Conservation (phyloP, 2,329 filamentous ascomycete genomes). For the Alternaria ethzedia region DNA sequence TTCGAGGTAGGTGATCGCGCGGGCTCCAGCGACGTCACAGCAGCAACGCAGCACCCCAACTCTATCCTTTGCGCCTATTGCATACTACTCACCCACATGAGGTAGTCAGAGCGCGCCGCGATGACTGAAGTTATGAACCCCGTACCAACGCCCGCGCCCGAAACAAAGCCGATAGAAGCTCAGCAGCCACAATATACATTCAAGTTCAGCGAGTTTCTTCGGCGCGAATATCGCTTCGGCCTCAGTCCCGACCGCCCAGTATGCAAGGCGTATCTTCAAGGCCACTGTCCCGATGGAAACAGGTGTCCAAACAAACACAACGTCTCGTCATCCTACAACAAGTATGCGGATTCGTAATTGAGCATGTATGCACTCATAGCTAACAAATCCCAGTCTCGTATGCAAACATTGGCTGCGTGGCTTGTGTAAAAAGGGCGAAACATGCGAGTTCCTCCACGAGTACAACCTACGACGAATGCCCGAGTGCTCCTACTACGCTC, state of each 20-base stretch:
- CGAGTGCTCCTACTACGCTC: conserved; percentile 94
- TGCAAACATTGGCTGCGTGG: conserved; percentile 99
- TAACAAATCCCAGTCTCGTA: conserved; percentile 66
- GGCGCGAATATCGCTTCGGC: conserved; percentile 81
- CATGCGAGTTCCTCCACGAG: conserved; percentile 97
- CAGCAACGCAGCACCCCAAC: not conserved
- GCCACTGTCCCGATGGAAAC: conserved; percentile 84
- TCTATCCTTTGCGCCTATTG: not conserved
- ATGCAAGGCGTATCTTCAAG: conserved; percentile 85
- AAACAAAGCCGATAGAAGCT: conserved; percentile 38
- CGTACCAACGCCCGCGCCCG: conserved; percentile 17
- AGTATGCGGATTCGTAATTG: conserved; percentile 45
- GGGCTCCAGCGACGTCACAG: not conserved
- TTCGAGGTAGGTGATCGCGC: not conserved
- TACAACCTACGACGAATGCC: conserved; percentile 99
- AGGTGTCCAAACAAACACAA: conserved; percentile 85
- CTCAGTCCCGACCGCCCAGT: conserved; percentile 72
- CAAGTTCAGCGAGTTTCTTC: conserved; percentile 85
- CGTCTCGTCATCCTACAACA: conserved; percentile 68
- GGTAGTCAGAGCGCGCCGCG: not conserved
- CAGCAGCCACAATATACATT: conserved; percentile 66
- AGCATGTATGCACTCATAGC: not conserved
- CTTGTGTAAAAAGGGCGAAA: conserved; percentile 95
- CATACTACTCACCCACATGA: not conserved
- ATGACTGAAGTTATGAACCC: conserved; percentile 43